phyloP scores from a whole-genome alignment of 78 protist genomes.

The Acrasis kona region DNA sequence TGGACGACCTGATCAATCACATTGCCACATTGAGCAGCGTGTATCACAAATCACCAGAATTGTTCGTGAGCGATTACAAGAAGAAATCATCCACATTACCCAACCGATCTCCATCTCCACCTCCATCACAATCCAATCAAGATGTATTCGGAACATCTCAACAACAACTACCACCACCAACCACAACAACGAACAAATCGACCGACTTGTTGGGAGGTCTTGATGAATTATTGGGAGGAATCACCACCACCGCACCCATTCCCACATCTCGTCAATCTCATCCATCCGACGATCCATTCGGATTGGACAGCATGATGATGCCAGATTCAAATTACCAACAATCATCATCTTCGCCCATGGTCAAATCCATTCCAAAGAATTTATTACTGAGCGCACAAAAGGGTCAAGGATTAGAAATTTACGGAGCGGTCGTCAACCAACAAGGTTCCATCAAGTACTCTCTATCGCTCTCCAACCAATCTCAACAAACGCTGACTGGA shows the following conservation, averaged over 20 bases:
- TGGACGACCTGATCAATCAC: slow-evolving; percentile 77
- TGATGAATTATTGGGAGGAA: not conserved
- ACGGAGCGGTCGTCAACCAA: not conserved
- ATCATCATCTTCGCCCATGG: not conserved
- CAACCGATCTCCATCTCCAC: no score
- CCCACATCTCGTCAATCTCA: not conserved
- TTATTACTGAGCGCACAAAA: not conserved
- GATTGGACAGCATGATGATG: no score
- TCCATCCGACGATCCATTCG: not conserved
- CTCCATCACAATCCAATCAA: not conserved
- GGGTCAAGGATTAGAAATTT: not conserved
- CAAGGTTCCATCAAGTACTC: not conserved
- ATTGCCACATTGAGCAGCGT: slow-evolving; percentile 87
- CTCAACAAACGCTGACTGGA: not conserved
- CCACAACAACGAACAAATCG: not conserved
- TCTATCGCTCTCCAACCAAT: not conserved
- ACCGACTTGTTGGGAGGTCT: not conserved
- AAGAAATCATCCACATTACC: not conserved
- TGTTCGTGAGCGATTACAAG: slow-evolving; percentile 50
- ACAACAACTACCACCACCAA: not conserved
- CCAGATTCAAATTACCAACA: no score
- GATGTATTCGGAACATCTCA: not conserved
- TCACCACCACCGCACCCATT: not conserved
- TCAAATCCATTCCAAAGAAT: not conserved
- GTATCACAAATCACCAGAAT: slow-evolving; percentile 85